phyloP scores from a whole-genome alignment of 1,284 basidiomycete species.

The Austropuccinia psidii region DNA sequence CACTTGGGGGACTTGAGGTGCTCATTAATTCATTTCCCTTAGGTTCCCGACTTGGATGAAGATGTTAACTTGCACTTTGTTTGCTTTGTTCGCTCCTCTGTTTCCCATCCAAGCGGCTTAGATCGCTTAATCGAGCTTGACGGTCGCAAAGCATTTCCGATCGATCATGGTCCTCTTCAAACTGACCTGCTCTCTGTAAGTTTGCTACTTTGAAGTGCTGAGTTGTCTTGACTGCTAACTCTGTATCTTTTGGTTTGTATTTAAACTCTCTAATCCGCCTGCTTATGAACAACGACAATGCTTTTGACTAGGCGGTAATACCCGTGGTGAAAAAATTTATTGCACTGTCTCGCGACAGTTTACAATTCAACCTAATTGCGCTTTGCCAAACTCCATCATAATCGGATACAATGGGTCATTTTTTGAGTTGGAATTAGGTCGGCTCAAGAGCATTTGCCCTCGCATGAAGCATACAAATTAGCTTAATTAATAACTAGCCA shows the following conservation, averaged over 20 bases:
- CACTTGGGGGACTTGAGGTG: neutral
- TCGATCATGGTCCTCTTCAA: constrained; percentile 39
- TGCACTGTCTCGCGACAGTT: neutral
- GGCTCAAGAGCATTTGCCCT: too few species aligned
- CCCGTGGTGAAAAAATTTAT: constrained; percentile 32
- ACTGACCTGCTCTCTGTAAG: constrained; percentile 19
- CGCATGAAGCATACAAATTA: too few species aligned
- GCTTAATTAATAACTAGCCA: too few species aligned
- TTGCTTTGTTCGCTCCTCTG: constrained; percentile 43
- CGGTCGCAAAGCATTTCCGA: constrained; percentile 43
- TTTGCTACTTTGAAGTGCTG: neutral
- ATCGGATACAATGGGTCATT: too few species aligned
- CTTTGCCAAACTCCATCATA: constrained; percentile 9
- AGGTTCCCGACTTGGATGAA: constrained; percentile 44
- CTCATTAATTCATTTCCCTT: neutral
- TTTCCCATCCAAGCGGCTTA: constrained; percentile 30
- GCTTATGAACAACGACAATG: too few species aligned
- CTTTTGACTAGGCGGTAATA: constrained; percentile 11
- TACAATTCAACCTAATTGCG: constrained; percentile 32
- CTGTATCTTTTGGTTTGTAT: neutral
- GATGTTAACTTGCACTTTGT: constrained; percentile 47
- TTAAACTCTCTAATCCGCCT: too few species aligned
- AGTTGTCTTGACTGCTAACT: neutral
- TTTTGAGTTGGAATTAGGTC: too few species aligned
- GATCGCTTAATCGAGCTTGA: constrained; percentile 45